Percentiles rank a stretch among this genome's conserved stretches.
phyloP scores from a whole-genome alignment of 140 eudicot species.

The Anethum foeniculum region DNA sequence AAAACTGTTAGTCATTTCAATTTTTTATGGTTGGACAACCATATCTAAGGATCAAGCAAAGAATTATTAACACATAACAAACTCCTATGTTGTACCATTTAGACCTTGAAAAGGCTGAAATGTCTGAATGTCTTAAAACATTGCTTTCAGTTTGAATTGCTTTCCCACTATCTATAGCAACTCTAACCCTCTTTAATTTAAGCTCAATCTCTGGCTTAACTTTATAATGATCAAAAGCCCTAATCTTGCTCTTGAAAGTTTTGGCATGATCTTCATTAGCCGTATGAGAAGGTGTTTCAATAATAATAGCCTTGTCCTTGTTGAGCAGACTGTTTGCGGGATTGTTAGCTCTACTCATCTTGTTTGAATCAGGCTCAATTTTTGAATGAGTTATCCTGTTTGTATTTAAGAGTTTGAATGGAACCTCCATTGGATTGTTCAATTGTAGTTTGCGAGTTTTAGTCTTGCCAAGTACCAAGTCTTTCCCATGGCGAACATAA shows the following conservation, averaged over 20 bases:
- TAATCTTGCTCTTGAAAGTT: constrained; percentile 6
- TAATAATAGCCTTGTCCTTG: neutral
- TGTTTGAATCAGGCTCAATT: neutral
- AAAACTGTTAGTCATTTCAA: neutral
- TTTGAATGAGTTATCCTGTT: neutral
- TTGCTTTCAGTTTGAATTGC: constrained; percentile 42
- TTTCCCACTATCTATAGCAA: constrained; percentile 13
- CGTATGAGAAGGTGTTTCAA: constrained; percentile 14
- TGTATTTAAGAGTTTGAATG: neutral
- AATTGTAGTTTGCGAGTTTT: neutral
- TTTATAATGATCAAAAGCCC: constrained; percentile 11
- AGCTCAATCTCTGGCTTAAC: constrained; percentile 20
- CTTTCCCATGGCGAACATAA: constrained; percentile 14
- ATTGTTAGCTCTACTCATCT: constrained; percentile 6
- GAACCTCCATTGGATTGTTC: neutral
- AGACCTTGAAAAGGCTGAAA: constrained; percentile 84
- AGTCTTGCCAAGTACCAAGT: constrained; percentile 3
- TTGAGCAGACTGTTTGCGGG: constrained; percentile 2
- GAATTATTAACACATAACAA: constrained; percentile 7
- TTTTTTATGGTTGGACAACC: neutral
- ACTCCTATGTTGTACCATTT: neutral
- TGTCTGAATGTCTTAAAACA: constrained; percentile 54
- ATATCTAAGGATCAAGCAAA: neutral
- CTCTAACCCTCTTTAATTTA: constrained; percentile 17
- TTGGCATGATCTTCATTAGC: constrained; percentile 10